Evolutionary conservation across 352 stramenopile genomes (phyloP), one percentile per base, ranked within the genome.

Genomic region (Aphanomyces euteiches): DNA sequence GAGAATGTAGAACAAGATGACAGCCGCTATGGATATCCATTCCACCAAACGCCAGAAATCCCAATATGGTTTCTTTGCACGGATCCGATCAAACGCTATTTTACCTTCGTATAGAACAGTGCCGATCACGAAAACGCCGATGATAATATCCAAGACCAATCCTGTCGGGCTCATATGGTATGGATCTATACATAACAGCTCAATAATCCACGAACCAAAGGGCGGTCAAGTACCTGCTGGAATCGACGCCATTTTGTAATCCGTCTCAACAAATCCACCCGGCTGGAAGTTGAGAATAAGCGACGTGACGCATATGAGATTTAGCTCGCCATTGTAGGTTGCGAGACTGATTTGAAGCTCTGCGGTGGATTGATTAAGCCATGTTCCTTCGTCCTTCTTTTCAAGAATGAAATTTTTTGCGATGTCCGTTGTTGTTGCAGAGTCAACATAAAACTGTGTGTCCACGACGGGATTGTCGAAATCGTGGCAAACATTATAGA

Each of bases 241-340:
- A 39, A 61, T 39, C 15, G 54, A 37, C 54, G 54, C 21, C 15
- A 61, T 37, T 17, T 37, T 61, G 54, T 37, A 37, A 17, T 39
- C 15, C 7, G 54, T 56, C 3, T 79, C 60, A 15, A 85, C 63
- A 3, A n/a, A 74, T 1, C 80, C 80, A 0, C 80, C 80, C 36
- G 71, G 69, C 34, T 75, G 54, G 56, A 85, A 80, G 6, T 67
- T 43, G 17, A 88, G 19, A 28, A 56, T 58, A 53, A 86, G 74
- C 48, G 82, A 50, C 3, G 77, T 85, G 47, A 83, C 74, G 0
- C 74, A 77, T 36, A 84, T 84, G 1, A 71, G 72, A 21, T 86
- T 67, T 5, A 88, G 43, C 53, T 88, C 80, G 36, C 80, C 79
- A 36, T 88, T 85, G 76, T 85, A 88, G 4, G 74, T 81, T 39